Evolutionary conservation across 768 basidiomycete species (phyloP), one percentile per base, ranked within the genome.

Genomic region (Amanita thiersii): DNA sequence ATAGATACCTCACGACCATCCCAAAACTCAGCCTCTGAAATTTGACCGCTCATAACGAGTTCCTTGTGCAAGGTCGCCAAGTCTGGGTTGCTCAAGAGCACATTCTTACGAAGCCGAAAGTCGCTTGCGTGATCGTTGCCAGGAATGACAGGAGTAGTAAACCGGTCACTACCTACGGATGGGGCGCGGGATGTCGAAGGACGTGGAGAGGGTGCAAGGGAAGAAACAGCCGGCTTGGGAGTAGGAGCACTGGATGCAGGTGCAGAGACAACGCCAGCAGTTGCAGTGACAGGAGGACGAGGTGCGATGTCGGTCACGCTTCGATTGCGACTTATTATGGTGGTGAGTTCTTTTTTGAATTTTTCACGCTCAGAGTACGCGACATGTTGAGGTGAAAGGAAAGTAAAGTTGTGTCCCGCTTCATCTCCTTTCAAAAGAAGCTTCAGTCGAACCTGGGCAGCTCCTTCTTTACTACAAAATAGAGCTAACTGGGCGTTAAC

Each of bases 1-100:
- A 34, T 10, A 52, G 56, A 40, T 56, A 96, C 90, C 75, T 96
- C 86, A 55, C 96, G 72, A 23, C 91, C 90, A 47, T 92, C 91
- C 96, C 96, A 98, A 59, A 98, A 99, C 50, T 99, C 96, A 0
- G 78, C 75, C 60, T 98, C 93, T 1, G 83, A 84, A 21, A 99
- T 85, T 48, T 87, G 82, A 7, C 82, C 79, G 20, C 69, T 69
- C 60, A 88, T 77, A 34, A 98, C 96, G 46, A 98, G 75, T 37
- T 94, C 88, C 28, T 80, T 78, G 59, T 98, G 93, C 32, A 99
- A 66, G 8, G 75, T 59, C 14, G 79, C 81, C 41, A 97, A 70
- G 44, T 89, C 87, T 1, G 84, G 75, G 48, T 83, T 81, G 56
- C 75, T 75, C 53, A 87, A 56, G 18, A 97, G 69, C 1, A 96